Conservation (phyloP, 305 asterid species). For the Fraxinus greggii region DNA sequence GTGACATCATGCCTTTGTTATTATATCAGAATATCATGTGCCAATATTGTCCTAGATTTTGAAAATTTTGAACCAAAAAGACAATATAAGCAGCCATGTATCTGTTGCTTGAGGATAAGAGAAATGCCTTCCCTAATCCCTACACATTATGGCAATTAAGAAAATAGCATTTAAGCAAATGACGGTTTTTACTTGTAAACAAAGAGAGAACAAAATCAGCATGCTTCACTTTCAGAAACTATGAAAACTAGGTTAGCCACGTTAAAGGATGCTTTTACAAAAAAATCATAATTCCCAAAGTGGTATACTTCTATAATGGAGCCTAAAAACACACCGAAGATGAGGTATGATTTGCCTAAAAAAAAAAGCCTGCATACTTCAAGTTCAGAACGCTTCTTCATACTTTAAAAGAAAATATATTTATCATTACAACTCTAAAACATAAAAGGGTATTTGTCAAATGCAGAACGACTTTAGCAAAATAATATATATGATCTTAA, state of each 20-base stretch:
- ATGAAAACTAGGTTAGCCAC: neutral
- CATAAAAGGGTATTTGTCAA: neutral
- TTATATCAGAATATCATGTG: neutral
- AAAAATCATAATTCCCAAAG: slow-evolving; percentile 1
- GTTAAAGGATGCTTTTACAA: neutral
- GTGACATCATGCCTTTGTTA: neutral
- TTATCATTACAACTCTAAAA: neutral
- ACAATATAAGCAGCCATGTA: neutral
- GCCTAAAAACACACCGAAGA: neutral
- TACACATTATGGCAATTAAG: neutral
- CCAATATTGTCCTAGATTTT: neutral
- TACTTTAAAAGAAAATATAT: neutral
- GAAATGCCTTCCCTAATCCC: neutral
- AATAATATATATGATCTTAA: neutral
- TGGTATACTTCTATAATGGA: neutral
- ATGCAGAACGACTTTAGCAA: neutral
- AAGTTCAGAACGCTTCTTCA: neutral
- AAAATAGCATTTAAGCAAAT: neutral
- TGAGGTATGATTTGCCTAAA: neutral
- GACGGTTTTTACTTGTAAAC: neutral
- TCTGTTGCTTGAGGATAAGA: neutral
- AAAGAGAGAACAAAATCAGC: neutral
- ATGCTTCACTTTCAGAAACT: slow-evolving; percentile 1
- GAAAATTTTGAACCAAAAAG: neutral
- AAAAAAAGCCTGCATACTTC: neutral